Conservation (phyloP, 257 asterid species). For the Phtheirospermum japonicum region DNA sequence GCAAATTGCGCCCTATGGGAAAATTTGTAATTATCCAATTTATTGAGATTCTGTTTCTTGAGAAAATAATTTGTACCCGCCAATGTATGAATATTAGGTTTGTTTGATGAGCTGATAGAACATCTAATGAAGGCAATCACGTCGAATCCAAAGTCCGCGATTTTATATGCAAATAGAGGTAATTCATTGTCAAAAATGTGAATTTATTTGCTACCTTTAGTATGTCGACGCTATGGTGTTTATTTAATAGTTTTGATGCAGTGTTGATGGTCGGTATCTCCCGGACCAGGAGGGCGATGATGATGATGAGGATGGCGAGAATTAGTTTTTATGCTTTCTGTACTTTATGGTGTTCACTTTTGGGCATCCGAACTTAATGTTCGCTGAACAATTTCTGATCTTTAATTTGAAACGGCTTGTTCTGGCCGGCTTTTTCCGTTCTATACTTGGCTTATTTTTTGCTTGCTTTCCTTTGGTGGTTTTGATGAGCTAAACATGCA, state of each 20-base stretch:
- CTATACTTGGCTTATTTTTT: too few species aligned
- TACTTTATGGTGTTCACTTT: too few species aligned
- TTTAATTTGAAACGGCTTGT: too few species aligned
- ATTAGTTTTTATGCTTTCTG: too few species aligned
- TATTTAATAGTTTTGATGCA: slow-evolving; percentile 32
- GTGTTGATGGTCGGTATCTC: too few species aligned
- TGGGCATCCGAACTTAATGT: too few species aligned
- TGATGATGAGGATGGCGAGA: too few species aligned
- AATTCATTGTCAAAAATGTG: background rate
- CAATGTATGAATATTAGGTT: slow-evolving; percentile 39
- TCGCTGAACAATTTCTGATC: too few species aligned
- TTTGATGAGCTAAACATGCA: too few species aligned
- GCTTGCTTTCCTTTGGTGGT: too few species aligned
- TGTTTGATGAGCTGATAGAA: slow-evolving; percentile 49
- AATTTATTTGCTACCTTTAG: background rate
- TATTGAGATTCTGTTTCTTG: background rate
- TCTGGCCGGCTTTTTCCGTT: too few species aligned
- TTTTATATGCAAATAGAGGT: slow-evolving; percentile 68
- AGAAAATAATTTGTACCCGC: background rate
- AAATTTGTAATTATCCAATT: background rate
- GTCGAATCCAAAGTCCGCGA: slow-evolving; percentile 66
- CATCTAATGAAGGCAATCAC: slow-evolving; percentile 59
- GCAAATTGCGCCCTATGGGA: background rate
- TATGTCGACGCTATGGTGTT: slow-evolving; percentile 12
- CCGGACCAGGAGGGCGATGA: too few species aligned